Base-by-base conservation (phyloP, 495 filamentous ascomycete species). In the Hyaloscypha bicolor region DNA sequence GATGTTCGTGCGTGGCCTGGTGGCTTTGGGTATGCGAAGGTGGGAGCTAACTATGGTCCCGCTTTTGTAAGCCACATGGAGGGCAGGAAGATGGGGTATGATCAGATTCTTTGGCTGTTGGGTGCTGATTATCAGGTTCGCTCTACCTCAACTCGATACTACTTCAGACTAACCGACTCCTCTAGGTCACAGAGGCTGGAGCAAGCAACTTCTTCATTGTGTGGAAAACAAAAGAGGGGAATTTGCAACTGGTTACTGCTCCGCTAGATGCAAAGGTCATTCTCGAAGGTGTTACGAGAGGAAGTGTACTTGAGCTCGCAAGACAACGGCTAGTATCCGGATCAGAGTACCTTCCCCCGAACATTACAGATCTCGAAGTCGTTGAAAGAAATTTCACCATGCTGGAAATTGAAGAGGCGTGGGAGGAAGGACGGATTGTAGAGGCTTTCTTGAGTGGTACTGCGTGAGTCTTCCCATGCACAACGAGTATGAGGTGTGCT, bases 101-200 rank as follows among this genome's bases (percentile, higher is more conserved):
- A 93, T 72, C 93, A 96, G 81, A 90, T 96, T 39, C 85, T 97
- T n/a, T 97, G 93, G 93, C 83, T 97, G 55, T 92, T 94, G 69
- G 92, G 91, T 3, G 76, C 82, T 55, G 80, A 93, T 53, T 85
- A 42, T n/a, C 68, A 67, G 29, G 63, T 60, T 25, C 6, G 60
- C 9, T 11, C 85, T 12, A 21, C 3, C n/a, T 22, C 29, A 8
- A 60, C 6, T 37, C 11, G 57, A 0, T 33, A 60, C 30, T 29
- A 33, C 22, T 30, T 59, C 4, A 77, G 79, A 57, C 79, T 78
- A 35, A 11, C 19, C 2, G 3, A 8, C 9, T n/a, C 35, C 30
- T 42, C 33, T 84, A 87, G 73, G 91, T 96, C 52, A 97, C 93
- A 9, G 93, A 97, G 80, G 93, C 93, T 0, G 93, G 93, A 30